A percentile compares a stretch with the other conserved stretches of the same genome.
These are phyloP conservation scores for Camelina laxa DNA, from an alignment of 345 rosid genomes.

Conservation along the genomic window DNA sequence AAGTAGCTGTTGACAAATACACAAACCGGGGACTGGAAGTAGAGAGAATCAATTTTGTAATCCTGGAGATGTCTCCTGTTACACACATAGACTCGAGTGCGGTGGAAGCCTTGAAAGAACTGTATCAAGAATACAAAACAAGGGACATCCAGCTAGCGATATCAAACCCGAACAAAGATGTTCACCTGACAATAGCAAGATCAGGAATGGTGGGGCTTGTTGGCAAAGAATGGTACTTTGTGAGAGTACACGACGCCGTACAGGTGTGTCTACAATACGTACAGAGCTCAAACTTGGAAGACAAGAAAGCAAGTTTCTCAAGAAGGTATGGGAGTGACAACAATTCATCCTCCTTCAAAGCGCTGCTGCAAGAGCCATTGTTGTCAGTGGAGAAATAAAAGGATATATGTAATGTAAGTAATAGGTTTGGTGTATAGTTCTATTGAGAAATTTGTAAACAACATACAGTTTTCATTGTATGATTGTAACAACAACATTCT, in stretches of 20 bases:
- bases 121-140: constrained; percentile 85
- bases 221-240: constrained; percentile 95
- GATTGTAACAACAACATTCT: constrained; percentile 4
- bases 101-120: constrained; percentile 90
- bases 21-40: constrained; percentile 80
- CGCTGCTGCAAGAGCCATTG: constrained; percentile 67
- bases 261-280: constrained; percentile 92
- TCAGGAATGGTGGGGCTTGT: constrained; percentile 77
- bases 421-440: constrained; percentile 23
- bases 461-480: constrained; percentile 1
- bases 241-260: constrained; percentile 92
- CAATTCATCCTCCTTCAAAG: constrained; percentile 54
- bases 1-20: constrained; percentile 76
- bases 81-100: constrained; percentile 91
- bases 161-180: constrained; percentile 85
- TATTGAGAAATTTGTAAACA: constrained; percentile 32
- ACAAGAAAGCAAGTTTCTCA: constrained; percentile 50
- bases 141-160: constrained; percentile 88
- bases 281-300: constrained; percentile 50
- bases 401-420: constrained; percentile 27
- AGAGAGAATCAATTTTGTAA: constrained; percentile 81
- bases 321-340: constrained; percentile 55
- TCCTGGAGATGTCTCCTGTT: constrained; percentile 93
- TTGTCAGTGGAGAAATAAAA: constrained; percentile 39
- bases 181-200: constrained; percentile 74